Conservation (phyloP, 192 early-diverging fungal species). For the Coemansia sp. region DNA sequence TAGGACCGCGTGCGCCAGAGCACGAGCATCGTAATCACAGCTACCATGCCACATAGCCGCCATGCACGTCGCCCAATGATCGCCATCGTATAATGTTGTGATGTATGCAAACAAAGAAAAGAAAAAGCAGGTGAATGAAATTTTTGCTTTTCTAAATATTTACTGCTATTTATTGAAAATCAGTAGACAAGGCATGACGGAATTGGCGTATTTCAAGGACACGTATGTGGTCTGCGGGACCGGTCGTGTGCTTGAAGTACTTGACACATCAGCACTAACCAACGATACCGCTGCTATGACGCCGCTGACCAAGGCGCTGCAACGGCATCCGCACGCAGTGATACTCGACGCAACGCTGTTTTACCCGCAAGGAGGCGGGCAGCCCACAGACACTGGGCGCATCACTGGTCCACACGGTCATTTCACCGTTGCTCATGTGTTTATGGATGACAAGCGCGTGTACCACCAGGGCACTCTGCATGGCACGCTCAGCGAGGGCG, state of each 20-base stretch:
- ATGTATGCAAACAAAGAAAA: neutral
- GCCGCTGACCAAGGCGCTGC: slow-evolving; percentile 6
- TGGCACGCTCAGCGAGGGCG: neutral
- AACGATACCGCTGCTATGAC: neutral
- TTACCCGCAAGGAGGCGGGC: slow-evolving; percentile 35
- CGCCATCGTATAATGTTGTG: neutral
- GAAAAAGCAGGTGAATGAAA: neutral
- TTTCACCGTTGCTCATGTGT: slow-evolving; percentile 8
- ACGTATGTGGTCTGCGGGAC: slow-evolving; percentile 17
- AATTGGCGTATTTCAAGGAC: slow-evolving; percentile 21
- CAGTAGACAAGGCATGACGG: slow-evolving; percentile 2
- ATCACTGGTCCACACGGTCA: neutral
- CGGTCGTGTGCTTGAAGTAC: slow-evolving; percentile 9
- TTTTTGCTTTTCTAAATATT: neutral
- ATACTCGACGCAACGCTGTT: slow-evolving; percentile 27
- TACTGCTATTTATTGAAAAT: too few species aligned
- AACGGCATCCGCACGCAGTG: slow-evolving; percentile 14
- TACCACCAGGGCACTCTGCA: slow-evolving; percentile 18
- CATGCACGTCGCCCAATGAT: neutral
- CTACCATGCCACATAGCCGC: neutral
- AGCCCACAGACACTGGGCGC: slow-evolving; percentile 25
- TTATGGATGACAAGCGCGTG: slow-evolving; percentile 11
- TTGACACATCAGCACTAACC: neutral
- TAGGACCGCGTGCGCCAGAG: neutral
- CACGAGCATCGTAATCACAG: neutral